Conservation (phyloP, 148 eudicot species). For the Heliamphora exappendiculata region DNA sequence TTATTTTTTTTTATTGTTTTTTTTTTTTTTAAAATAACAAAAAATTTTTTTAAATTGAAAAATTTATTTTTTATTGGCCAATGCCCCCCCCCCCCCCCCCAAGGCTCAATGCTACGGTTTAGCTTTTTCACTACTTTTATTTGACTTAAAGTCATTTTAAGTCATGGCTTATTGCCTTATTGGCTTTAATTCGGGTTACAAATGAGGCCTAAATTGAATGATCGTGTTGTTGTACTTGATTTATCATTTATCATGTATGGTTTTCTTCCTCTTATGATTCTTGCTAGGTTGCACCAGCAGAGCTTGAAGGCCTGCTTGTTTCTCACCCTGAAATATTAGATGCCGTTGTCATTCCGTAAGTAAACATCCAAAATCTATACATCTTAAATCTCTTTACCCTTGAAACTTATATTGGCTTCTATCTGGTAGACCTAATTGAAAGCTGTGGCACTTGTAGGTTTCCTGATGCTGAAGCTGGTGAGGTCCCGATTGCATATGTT, state of each 20-base stretch:
- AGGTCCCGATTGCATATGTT: slow-evolving; percentile 75
- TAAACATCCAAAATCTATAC: background rate
- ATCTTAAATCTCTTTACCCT: background rate
- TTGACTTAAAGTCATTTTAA: background rate
- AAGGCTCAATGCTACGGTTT: too few species aligned
- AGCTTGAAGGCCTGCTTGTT: slow-evolving; percentile 72
- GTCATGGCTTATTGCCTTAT: background rate
- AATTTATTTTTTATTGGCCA: too few species aligned
- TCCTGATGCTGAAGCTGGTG: slow-evolving; percentile 83
- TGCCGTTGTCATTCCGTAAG: slow-evolving; percentile 84
- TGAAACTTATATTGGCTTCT: background rate
- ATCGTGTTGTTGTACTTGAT: background rate
- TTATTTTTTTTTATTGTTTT: too few species aligned
- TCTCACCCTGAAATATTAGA: slow-evolving; percentile 75
- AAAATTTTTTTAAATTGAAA: too few species aligned
- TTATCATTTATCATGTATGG: background rate
- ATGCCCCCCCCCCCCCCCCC: too few species aligned
- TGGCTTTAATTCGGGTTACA: too few species aligned
- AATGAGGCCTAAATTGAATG: background rate
- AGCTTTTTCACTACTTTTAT: too few species aligned
- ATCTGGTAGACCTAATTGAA: background rate
- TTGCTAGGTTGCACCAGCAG: slow-evolving; percentile 71
- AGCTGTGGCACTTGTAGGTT: slow-evolving; percentile 23
- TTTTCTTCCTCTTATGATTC: slow-evolving; percentile 4
- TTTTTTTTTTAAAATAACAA: too few species aligned